These are phyloP conservation scores for Aspergillus sclerotialis DNA, from an alignment of 2,329 filamentous ascomycete genomes.

Conservation along the genomic window DNA sequence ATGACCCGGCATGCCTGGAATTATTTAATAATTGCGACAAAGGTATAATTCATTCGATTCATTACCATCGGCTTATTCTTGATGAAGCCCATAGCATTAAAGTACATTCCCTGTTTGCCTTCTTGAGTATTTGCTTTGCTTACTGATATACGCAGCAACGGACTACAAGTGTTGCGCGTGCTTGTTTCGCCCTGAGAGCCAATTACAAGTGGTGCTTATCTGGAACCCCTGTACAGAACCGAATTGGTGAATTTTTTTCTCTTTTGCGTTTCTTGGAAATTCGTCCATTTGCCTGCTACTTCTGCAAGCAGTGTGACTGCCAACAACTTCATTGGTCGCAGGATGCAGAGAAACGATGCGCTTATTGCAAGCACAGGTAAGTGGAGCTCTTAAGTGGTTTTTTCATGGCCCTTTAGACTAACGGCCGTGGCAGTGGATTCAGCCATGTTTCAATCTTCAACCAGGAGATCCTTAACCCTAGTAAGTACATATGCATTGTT, in stretches of 20 bases:
- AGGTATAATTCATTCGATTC: conserved; percentile 73
- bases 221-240: conserved; percentile 91
- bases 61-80: conserved; percentile 85
- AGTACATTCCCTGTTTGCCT: conserved; percentile 29
- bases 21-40: conserved; percentile 15
- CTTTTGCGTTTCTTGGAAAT: conserved; percentile 86
- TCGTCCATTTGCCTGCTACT: conserved; percentile 82
- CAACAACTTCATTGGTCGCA: conserved; percentile 77
- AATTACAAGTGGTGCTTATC: conserved; percentile 93
- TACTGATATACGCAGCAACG: conserved; percentile 39
- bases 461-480: conserved; percentile 85
- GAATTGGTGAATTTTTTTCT: conserved; percentile 96
- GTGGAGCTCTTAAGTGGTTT: conserved; percentile 9
- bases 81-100: conserved; percentile 97
- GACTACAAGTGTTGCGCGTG: conserved; percentile 85
- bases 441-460: conserved; percentile 80
- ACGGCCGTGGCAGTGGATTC: conserved; percentile 41
- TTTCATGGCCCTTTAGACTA: conserved; percentile 4
- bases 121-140: neutral
- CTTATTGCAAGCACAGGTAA: conserved; percentile 55
- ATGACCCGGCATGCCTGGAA: neutral
- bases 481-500: conserved; percentile 16
- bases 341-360: conserved; percentile 64
- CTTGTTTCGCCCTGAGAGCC: conserved; percentile 84
- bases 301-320: conserved; percentile 83